Evolutionary conservation across 805 yeast species (phyloP).

Genomic region (Debaryomyces tyrocola): DNA sequence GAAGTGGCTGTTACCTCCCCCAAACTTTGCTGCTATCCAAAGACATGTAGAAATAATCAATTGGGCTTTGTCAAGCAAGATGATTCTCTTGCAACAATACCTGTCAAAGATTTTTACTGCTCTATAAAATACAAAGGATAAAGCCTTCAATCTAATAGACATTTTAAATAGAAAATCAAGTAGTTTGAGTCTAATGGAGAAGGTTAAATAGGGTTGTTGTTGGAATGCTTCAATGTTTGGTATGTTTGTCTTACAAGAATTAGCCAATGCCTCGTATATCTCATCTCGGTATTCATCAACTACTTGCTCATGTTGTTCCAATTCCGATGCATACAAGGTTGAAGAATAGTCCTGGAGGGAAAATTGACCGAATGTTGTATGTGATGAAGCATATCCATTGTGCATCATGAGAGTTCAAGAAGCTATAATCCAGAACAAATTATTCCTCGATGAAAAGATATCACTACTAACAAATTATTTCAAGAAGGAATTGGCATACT

Average conservation of each 20-base stretch:
- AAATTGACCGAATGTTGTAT: constrained; percentile 8
- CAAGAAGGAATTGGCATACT: too few species aligned
- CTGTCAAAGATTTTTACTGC: constrained; percentile 82
- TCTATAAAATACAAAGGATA: constrained; percentile 67
- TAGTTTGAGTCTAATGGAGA: constrained; percentile 69
- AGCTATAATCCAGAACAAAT: neutral
- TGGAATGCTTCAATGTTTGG: constrained; percentile 62
- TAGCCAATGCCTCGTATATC: constrained; percentile 38
- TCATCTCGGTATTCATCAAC: constrained; percentile 56
- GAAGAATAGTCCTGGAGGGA: constrained; percentile 52
- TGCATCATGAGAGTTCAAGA: neutral
- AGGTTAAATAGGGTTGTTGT: constrained; percentile 84
- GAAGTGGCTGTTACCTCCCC: constrained; percentile 72
- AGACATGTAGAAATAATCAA: constrained; percentile 87
- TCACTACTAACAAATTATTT: too few species aligned
- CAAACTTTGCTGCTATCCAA: constrained; percentile 89
- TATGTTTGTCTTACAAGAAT: constrained; percentile 33
- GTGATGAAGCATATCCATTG: neutral
- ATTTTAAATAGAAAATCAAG: constrained; percentile 80
- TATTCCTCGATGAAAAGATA: neutral
- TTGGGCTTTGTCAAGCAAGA: constrained; percentile 83
- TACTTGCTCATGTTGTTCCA: constrained; percentile 43
- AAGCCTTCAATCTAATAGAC: constrained; percentile 59
- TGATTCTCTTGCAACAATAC: constrained; percentile 85
- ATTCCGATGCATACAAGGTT: constrained; percentile 49